These are phyloP conservation scores for Macrolepiota albuminosa DNA, from an alignment of 768 basidiomycete species.

Conservation along the genomic window DNA sequence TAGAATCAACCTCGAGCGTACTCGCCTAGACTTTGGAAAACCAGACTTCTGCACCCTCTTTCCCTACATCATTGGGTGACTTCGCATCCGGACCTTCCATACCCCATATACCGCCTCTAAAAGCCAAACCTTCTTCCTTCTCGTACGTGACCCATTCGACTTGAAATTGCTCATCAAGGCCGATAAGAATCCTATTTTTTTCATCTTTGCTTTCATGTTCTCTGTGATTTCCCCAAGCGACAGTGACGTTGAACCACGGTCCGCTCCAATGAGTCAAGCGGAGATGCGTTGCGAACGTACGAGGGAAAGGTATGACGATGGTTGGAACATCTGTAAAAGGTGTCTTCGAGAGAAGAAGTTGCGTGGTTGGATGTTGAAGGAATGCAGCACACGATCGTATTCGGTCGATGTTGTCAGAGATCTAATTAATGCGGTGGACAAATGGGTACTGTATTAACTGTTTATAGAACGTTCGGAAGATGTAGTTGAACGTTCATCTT, in stretches of 20 bases:
- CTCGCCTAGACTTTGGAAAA: conserved; percentile 17
- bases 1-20: background rate
- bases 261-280: conserved; percentile 31
- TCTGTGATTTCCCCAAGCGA: conserved; percentile 31
- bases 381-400: conserved; percentile 17
- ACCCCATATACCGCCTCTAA: conserved; percentile 37
- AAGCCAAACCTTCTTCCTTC: conserved; percentile 26
- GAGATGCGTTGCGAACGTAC: conserved; percentile 32
- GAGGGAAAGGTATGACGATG: conserved; percentile 29
- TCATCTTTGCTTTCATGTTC: conserved; percentile 10
- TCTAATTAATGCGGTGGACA: background rate
- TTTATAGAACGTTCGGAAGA: no score
- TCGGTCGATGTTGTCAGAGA: background rate
- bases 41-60: conserved; percentile 37
- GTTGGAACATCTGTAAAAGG: conserved; percentile 24
- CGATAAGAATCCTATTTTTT: conserved; percentile 27
- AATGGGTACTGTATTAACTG: no score
- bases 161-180: conserved; percentile 30
- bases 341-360: conserved; percentile 23
- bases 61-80: conserved; percentile 24
- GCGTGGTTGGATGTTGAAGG: conserved; percentile 20
- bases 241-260: conserved; percentile 33
- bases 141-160: conserved; percentile 32
- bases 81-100: conserved; percentile 28
- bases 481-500: no score